These are phyloP conservation scores for Lecanicillium sp. DNA, from an alignment of 2,329 filamentous ascomycete species.

Conservation along the genomic window DNA sequence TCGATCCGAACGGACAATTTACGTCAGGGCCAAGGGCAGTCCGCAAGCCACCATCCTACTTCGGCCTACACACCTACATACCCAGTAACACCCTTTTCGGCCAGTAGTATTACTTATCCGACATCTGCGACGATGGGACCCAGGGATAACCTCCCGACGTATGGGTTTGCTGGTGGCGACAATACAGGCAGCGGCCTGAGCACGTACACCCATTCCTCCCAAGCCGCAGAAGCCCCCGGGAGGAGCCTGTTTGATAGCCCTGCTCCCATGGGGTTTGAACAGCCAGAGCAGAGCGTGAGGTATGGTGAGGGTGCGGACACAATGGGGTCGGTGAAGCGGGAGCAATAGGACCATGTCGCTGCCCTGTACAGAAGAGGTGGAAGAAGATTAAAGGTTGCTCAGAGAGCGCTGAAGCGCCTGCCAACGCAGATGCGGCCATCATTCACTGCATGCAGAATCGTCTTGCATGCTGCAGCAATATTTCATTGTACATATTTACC, in stretches of 20 bases:
- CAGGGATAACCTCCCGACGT: constrained; percentile 3
- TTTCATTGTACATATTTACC: constrained; percentile 5
- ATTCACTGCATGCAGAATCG: no score
- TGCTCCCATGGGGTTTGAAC: background rate
- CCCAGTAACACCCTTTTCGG: background rate
- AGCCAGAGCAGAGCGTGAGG: background rate
- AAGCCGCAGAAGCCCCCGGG: no score
- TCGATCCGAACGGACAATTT: constrained; percentile 1
- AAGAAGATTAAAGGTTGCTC: no score
- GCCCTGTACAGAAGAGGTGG: no score
- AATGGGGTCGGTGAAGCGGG: constrained; percentile 1
- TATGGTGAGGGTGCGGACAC: constrained; percentile 1
- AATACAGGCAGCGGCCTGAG: no score
- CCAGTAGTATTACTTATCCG: background rate
- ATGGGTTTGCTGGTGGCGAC: background rate
- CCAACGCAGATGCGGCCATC: no score
- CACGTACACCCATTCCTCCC: no score
- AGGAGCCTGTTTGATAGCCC: no score
- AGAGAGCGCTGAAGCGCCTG: no score
- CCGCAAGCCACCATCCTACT: constrained; percentile 1
- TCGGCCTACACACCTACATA: constrained; percentile 2
- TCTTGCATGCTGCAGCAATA: background rate
- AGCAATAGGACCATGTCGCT: no score
- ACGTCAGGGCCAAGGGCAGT: background rate
- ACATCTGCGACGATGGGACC: constrained; percentile 1